Percentiles rank a stretch among this genome's conserved stretches.
Evolutionary conservation across 1,139 yeast species (phyloP).

Genomic region (Diutina ranongensis): DNA sequence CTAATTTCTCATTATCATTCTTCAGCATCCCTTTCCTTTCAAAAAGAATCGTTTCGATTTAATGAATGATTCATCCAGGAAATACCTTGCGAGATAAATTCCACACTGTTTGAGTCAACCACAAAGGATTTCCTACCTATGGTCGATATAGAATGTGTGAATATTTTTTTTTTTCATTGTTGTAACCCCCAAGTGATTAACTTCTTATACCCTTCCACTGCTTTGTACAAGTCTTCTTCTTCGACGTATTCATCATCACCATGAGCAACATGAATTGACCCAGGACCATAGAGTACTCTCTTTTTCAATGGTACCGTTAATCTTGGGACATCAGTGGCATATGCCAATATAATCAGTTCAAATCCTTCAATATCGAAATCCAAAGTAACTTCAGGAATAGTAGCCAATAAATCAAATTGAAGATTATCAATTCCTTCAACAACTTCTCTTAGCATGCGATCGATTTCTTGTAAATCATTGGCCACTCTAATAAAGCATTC

Average conservation of each 20-base stretch:
- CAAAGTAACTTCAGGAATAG: slow-evolving; percentile 32
- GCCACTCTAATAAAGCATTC: slow-evolving; percentile 44
- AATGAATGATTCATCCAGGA: not conserved
- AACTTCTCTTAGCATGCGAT: slow-evolving; percentile 21
- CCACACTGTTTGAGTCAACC: slow-evolving; percentile 6
- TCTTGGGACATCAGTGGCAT: slow-evolving; percentile 57
- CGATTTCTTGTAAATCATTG: slow-evolving; percentile 27
- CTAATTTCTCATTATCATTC: slow-evolving; percentile 1
- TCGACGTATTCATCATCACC: slow-evolving; percentile 48
- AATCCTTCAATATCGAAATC: slow-evolving; percentile 56
- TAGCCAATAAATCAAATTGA: slow-evolving; percentile 10
- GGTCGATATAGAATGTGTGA: slow-evolving; percentile 6
- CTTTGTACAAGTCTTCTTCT: slow-evolving; percentile 34
- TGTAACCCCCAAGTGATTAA: slow-evolving; percentile 18
- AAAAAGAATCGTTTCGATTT: not conserved
- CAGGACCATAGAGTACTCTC: slow-evolving; percentile 59
- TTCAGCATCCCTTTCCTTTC: not conserved
- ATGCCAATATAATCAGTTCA: slow-evolving; percentile 43
- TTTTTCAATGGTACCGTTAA: slow-evolving; percentile 24
- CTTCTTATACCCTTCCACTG: slow-evolving; percentile 46
- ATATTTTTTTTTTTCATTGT: not conserved
- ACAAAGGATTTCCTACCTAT: not conserved
- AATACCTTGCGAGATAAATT: slow-evolving; percentile 4
- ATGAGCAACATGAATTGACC: slow-evolving; percentile 56
- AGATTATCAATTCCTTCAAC: slow-evolving; percentile 20